Evolutionary conservation across 805 yeast species (phyloP).

Genomic region (Spathaspora girioi): DNA sequence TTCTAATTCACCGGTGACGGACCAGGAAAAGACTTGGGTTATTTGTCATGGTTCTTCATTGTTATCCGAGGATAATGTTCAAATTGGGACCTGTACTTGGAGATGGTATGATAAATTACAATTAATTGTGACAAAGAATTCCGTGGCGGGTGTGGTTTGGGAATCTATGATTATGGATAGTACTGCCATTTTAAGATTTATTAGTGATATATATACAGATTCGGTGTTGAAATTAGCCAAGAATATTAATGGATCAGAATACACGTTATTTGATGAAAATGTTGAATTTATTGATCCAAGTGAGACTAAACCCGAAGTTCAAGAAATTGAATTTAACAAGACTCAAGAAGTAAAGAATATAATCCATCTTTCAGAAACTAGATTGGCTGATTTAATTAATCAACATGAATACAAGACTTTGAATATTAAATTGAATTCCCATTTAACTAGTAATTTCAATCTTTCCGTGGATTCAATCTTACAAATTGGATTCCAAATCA

Average conservation of each 20-base stretch:
- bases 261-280: constrained; percentile 46
- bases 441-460: constrained; percentile 35
- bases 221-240: constrained; percentile 54
- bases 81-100: constrained; percentile 55
- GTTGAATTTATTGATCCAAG: constrained; percentile 35
- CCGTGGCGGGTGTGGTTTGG: constrained; percentile 59
- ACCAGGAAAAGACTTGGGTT: constrained; percentile 45
- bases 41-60: constrained; percentile 51
- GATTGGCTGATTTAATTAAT: constrained; percentile 53
- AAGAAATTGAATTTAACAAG: constrained; percentile 28
- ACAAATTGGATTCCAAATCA: constrained; percentile 50
- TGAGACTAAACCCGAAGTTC: constrained; percentile 34
- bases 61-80: constrained; percentile 42
- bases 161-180: constrained; percentile 57
- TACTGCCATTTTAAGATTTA: constrained; percentile 53
- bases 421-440: constrained; percentile 31
- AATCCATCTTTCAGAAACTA: constrained; percentile 54
- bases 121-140: constrained; percentile 49
- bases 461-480: constrained; percentile 49
- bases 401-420: constrained; percentile 53
- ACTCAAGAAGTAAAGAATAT: constrained; percentile 47
- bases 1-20: constrained; percentile 41
- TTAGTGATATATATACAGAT: constrained; percentile 57
- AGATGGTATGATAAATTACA: constrained; percentile 61
- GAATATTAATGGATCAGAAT: constrained; percentile 54